Percentiles rank a stretch among this genome's conserved stretches.
Conservation (phyloP, 179 eudicot genomes). For the Beta corolliflora region DNA sequence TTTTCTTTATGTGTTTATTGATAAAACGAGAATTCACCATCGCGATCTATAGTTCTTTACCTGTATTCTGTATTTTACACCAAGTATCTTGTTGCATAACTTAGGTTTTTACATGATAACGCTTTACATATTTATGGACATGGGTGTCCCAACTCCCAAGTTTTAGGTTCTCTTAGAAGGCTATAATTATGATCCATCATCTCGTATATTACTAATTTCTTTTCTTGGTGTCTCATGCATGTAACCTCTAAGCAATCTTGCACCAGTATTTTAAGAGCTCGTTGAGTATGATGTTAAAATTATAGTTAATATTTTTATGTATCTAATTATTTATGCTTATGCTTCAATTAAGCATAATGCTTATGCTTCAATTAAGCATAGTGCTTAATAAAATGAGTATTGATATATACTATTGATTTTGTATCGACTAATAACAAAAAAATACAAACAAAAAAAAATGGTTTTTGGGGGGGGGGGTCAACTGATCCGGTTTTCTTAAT, state of each 20-base stretch:
- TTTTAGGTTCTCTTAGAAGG: neutral
- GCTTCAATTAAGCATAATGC: too few relatives aligned
- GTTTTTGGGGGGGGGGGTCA: too few relatives aligned
- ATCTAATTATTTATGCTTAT: too few relatives aligned
- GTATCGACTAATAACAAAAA: too few relatives aligned
- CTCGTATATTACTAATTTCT: too few relatives aligned
- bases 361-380: too few relatives aligned
- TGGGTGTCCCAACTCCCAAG: neutral
- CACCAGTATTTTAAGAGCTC: slow-evolving; percentile 65
- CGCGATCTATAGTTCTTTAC: neutral
- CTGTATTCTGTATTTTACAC: neutral
- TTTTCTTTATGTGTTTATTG: slow-evolving; percentile 3
- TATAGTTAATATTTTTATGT: too few relatives aligned
- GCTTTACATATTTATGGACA: neutral
- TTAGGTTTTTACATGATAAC: neutral
- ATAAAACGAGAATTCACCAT: neutral
- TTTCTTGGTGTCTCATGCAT: slow-evolving; percentile 11
- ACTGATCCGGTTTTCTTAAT: too few relatives aligned
- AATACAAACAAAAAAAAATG: too few relatives aligned
- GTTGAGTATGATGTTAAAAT: too few relatives aligned
- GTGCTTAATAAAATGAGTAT: too few relatives aligned
- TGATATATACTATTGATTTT: too few relatives aligned
- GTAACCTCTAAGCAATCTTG: slow-evolving; percentile 43
- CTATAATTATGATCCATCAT: neutral
- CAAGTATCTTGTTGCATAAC: neutral